A percentile compares a stretch with the other conserved stretches of the same genome.
phyloP scores from a whole-genome alignment of 2,329 filamentous ascomycete genomes.

The Aspergillus neotritici region DNA sequence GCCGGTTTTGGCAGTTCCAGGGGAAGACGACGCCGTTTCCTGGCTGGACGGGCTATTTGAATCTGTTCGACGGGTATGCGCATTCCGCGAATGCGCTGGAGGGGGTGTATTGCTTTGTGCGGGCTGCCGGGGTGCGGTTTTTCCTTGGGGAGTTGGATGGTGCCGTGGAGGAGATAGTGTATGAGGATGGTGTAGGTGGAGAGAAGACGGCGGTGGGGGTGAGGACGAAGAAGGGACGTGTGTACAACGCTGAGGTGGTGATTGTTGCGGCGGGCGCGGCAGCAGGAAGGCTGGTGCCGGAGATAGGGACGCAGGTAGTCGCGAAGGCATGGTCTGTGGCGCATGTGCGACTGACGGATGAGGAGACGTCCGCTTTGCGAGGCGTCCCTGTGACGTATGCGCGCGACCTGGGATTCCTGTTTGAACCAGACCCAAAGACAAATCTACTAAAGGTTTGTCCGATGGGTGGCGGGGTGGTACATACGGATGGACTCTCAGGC shows the following conservation, averaged over 20 bases:
- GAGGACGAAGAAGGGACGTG: constrained; percentile 34
- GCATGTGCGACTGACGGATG: constrained; percentile 53
- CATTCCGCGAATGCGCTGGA: constrained; percentile 50
- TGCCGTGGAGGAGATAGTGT: constrained; percentile 39
- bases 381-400: constrained; percentile 58
- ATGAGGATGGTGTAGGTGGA: constrained; percentile 17
- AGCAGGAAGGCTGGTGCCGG: constrained; percentile 45
- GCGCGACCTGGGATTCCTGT: constrained; percentile 60
- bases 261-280: constrained; percentile 52
- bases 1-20: constrained; percentile 45
- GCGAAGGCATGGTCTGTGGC: constrained; percentile 57
- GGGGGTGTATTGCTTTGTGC: constrained; percentile 42
- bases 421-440: constrained; percentile 57
- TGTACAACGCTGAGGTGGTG: constrained; percentile 37
- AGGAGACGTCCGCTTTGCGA: constrained; percentile 50
- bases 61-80: constrained; percentile 53
- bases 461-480: constrained; percentile 52
- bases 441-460: constrained; percentile 57
- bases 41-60: constrained; percentile 56
- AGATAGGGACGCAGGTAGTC: constrained; percentile 46
- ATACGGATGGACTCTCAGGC: constrained; percentile 42
- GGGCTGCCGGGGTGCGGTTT: constrained; percentile 39
- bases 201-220: constrained; percentile 28
- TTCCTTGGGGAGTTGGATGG: constrained; percentile 39
- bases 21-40: constrained; percentile 46